These are phyloP conservation scores for Ramaria rubella DNA, from an alignment of 768 basidiomycete species.

Conservation along the genomic window DNA sequence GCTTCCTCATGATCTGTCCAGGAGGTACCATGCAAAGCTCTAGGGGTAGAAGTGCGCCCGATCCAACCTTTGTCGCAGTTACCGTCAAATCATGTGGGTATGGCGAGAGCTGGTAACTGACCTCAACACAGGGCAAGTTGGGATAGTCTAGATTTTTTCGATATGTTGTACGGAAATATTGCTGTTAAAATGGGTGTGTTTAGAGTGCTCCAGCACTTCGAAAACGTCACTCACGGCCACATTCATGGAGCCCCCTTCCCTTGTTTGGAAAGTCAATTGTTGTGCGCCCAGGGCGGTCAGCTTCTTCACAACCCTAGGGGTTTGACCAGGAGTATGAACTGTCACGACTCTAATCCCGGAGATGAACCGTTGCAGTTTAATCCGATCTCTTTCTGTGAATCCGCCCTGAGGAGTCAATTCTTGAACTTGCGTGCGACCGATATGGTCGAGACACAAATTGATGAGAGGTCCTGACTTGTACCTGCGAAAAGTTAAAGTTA, in stretches of 20 bases:
- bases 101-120: slow-evolving; percentile 24
- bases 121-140: slow-evolving; percentile 62
- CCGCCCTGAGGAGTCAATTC: slow-evolving; percentile 34
- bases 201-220: not conserved
- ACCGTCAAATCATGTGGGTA: not conserved
- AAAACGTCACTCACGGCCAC: slow-evolving; percentile 14
- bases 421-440: slow-evolving; percentile 27
- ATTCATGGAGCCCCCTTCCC: slow-evolving; percentile 30
- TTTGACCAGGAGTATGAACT: slow-evolving; percentile 26
- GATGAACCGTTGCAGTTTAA: slow-evolving; percentile 51
- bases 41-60: slow-evolving; percentile 57
- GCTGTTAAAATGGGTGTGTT: slow-evolving; percentile 7
- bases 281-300: slow-evolving; percentile 48
- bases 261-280: slow-evolving; percentile 47
- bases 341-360: slow-evolving; percentile 46
- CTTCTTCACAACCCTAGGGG: slow-evolving; percentile 57
- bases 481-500: slow-evolving; percentile 10
- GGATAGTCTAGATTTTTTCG: slow-evolving; percentile 54
- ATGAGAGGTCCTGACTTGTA: slow-evolving; percentile 59
- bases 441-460: slow-evolving; percentile 49
- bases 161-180: slow-evolving; percentile 51
- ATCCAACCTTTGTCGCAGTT: slow-evolving; percentile 40
- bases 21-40: slow-evolving; percentile 56
- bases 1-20: slow-evolving; percentile 69
- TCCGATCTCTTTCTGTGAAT: slow-evolving; percentile 46